Evolutionary conservation across 805 yeast species (phyloP), one percentile per base, ranked within the genome.

Genomic region (Candida silvatica): DNA sequence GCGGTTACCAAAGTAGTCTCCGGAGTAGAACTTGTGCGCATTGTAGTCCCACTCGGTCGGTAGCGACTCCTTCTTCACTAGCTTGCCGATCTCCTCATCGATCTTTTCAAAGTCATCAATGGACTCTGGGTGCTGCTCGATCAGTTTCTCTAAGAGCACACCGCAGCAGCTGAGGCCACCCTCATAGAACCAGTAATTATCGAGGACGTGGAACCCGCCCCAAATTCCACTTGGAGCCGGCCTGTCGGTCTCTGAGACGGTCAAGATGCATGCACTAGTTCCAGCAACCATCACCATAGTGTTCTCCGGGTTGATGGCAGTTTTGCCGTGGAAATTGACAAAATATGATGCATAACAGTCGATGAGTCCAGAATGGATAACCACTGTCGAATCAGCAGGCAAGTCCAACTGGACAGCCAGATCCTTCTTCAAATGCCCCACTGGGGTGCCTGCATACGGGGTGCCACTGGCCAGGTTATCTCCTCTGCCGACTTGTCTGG

Each of bases 131-230:
- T 66, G 71, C 1, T 65, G 56, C 7, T 58, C 53, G 36, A 71
- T 67, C 3, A 74, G 48, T 28, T 66, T 62, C 39, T 71, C 74
- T 19, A 70, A 57, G 5, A 75, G 52, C 34, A 65, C 59, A 4
- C 83, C 83, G 0, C 80, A 66, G 11, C 77, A 72, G 4, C 80
- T 70, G 37, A 69, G 71, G 0, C 83, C 83, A 33, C 70, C 73
- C 41, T 74, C 73, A 32, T 66, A 74, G 2, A 73, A 58, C 17
- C 46, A 42, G 16, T 46, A 38, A 4, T 40, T 54, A 1, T 49
- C 46, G 2, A 64, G 49, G 26, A 62, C 56, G 2, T 55, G 43
- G 44, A 68, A 75, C 0, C 81, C 82, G 0, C 83, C 81, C 83
- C 83, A 76, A 4, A 74, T 53, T 0, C 80, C 80, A 0, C 62